Evolutionary conservation across 345 rosid genomes (phyloP).

Genomic region (Kernera saxatilis): DNA sequence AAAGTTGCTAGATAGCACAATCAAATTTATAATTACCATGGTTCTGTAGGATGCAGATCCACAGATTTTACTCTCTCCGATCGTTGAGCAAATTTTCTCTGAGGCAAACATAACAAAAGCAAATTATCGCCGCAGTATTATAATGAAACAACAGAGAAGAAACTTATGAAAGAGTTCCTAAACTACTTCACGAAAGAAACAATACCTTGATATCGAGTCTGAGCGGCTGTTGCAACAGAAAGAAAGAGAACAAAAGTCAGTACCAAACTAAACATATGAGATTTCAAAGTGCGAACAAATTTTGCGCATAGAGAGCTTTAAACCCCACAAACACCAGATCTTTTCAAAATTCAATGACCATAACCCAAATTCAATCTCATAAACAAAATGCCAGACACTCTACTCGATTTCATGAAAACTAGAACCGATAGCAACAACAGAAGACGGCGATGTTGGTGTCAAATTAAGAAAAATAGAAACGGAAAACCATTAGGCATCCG

Average conservation of each 20-base stretch:
- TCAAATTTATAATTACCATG: conserved; percentile 44
- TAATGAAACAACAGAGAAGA: neutral
- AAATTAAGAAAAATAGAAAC: neutral
- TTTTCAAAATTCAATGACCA: neutral
- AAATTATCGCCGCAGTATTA: neutral
- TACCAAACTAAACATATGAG: neutral
- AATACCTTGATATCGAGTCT: conserved; percentile 34
- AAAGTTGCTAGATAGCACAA: neutral
- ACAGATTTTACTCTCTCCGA: conserved; percentile 68
- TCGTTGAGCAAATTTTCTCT: conserved; percentile 49
- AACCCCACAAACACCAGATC: conserved; percentile 1
- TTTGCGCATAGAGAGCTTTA: neutral
- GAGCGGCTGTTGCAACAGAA: conserved; percentile 27
- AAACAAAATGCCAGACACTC: conserved; percentile 13
- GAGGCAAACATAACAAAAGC: conserved; percentile 22
- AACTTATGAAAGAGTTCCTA: neutral
- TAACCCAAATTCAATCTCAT: conserved; percentile 5
- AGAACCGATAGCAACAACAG: neutral
- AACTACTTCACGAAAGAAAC: neutral
- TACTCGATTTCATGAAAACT: conserved; percentile 12
- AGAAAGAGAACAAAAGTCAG: conserved; percentile 8
- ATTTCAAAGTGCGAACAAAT: neutral
- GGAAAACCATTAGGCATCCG: neutral
- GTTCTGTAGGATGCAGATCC: conserved; percentile 65
- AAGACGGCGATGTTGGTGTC: neutral